Conservation (phyloP, 1,284 basidiomycete species). For the Ganoderma sinense region DNA sequence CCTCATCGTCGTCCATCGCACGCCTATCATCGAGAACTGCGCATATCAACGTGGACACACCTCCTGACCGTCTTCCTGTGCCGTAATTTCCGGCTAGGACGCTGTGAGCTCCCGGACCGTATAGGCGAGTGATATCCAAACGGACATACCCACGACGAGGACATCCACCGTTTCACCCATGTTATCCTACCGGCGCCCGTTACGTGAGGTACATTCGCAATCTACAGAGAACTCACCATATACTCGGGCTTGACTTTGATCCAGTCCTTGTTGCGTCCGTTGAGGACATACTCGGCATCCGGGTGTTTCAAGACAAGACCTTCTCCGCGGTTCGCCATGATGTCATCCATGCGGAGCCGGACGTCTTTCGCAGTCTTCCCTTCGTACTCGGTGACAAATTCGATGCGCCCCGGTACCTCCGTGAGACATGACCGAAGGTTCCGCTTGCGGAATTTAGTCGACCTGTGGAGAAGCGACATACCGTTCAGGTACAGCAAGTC, state of each 20-base stretch:
- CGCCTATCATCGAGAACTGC: conserved; percentile 77
- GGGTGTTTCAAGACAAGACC: conserved; percentile 92
- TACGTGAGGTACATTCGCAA: neutral
- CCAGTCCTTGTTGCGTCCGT: conserved; percentile 90
- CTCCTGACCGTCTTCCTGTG: conserved; percentile 74
- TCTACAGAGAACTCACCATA: conserved; percentile 62
- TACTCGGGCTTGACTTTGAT: conserved; percentile 97
- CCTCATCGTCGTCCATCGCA: conserved; percentile 56
- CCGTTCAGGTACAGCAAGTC: conserved; percentile 91
- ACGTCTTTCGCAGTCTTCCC: conserved; percentile 86
- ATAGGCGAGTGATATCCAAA: neutral
- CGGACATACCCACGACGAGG: conserved; percentile 79
- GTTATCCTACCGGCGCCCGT: conserved; percentile 63
- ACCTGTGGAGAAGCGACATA: conserved; percentile 68
- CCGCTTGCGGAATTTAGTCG: conserved; percentile 71
- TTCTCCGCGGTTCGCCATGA: conserved; percentile 87
- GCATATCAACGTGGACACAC: conserved; percentile 82
- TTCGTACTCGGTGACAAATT: conserved; percentile 75
- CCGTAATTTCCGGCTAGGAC: conserved; percentile 76
- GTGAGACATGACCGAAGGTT: conserved; percentile 71
- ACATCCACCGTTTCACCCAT: conserved; percentile 92
- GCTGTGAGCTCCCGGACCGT: conserved; percentile 5
- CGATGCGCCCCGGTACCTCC: conserved; percentile 78
- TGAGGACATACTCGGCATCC: conserved; percentile 79
- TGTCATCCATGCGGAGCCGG: conserved; percentile 76